A percentile compares a stretch with the other conserved stretches of the same genome.
These are phyloP conservation scores for Andrographis paniculata DNA, from an alignment of 305 asterid genomes.

Conservation along the genomic window DNA sequence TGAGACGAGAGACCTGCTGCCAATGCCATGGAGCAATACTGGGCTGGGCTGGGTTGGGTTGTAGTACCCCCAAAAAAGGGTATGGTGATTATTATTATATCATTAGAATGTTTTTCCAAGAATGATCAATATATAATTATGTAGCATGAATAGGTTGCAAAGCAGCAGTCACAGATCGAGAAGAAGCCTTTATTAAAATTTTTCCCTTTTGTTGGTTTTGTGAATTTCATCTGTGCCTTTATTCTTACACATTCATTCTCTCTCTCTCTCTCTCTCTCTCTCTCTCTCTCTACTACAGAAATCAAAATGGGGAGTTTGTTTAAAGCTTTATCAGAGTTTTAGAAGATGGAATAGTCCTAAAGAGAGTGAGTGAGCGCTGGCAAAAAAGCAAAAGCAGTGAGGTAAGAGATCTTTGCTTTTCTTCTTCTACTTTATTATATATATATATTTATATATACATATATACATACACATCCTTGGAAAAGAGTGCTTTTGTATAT, in stretches of 20 bases:
- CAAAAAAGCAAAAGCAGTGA: slow-evolving; percentile 52
- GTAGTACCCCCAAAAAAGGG: too few species aligned
- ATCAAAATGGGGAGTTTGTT: slow-evolving; percentile 27
- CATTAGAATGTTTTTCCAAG: slow-evolving; percentile 38
- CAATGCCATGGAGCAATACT: too few species aligned
- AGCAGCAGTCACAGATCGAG: slow-evolving; percentile 9
- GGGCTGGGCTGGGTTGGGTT: too few species aligned
- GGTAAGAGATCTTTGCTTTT: slow-evolving; percentile 35
- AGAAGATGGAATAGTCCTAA: slow-evolving; percentile 61
- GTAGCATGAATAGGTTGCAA: slow-evolving; percentile 34
- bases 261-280: background rate
- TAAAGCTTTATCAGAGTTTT: slow-evolving; percentile 21
- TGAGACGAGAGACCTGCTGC: too few species aligned
- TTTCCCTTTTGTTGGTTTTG: slow-evolving; percentile 14
- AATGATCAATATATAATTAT: slow-evolving; percentile 41
- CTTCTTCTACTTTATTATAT: slow-evolving; percentile 35
- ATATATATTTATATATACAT: background rate
- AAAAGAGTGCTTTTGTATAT: background rate
- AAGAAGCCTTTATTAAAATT: slow-evolving; percentile 11
- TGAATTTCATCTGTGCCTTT: background rate
- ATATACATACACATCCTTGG: background rate
- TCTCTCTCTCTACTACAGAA: background rate
- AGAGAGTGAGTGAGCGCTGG: slow-evolving; percentile 53
- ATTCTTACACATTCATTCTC: slow-evolving; percentile 29
- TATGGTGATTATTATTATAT: slow-evolving; percentile 38